A percentile compares a stretch with the other conserved stretches of the same genome.
Evolutionary conservation across 2,329 filamentous ascomycete genomes (phyloP).

Genomic region (Dichotomopilus funicola): DNA sequence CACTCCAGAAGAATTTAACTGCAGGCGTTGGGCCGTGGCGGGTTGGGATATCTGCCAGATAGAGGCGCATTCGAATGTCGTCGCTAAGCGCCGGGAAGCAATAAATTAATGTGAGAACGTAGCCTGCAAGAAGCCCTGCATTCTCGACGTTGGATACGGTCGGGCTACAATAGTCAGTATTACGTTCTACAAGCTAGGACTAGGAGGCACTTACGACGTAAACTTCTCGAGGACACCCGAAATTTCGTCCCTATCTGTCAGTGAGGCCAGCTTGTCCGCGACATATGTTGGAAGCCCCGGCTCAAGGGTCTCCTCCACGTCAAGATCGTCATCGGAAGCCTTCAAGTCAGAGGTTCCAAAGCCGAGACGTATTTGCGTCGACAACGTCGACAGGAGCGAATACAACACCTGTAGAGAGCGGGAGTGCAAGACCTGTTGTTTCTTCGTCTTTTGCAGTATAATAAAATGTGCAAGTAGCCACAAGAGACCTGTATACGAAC

Average conservation of each 20-base stretch:
- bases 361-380: constrained; percentile 44
- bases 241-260: constrained; percentile 72
- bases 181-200: constrained; percentile 16
- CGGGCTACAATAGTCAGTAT: constrained; percentile 26
- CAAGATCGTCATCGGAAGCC: constrained; percentile 3
- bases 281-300: constrained; percentile 49
- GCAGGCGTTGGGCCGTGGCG: constrained; percentile 48
- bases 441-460: constrained; percentile 42
- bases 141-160: constrained; percentile 42
- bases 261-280: constrained; percentile 56
- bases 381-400: constrained; percentile 46
- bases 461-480: constrained; percentile 65
- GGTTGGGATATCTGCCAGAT: constrained; percentile 60
- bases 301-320: constrained; percentile 6
- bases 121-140: constrained; percentile 72
- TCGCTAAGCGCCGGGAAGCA: constrained; percentile 78
- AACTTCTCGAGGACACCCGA: constrained; percentile 49
- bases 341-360: constrained; percentile 27
- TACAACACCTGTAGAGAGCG: constrained; percentile 47
- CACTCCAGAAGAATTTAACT: constrained; percentile 80
- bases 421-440: constrained; percentile 30
- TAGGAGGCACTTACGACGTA: constrained; percentile 30
- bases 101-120: constrained; percentile 75
- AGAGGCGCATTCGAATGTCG: constrained; percentile 92
- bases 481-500: constrained; percentile 41